A percentile compares a stretch with the other conserved stretches of the same genome.
Conservation (phyloP, 805 yeast genomes). For the Spathaspora gorwiae region DNA sequence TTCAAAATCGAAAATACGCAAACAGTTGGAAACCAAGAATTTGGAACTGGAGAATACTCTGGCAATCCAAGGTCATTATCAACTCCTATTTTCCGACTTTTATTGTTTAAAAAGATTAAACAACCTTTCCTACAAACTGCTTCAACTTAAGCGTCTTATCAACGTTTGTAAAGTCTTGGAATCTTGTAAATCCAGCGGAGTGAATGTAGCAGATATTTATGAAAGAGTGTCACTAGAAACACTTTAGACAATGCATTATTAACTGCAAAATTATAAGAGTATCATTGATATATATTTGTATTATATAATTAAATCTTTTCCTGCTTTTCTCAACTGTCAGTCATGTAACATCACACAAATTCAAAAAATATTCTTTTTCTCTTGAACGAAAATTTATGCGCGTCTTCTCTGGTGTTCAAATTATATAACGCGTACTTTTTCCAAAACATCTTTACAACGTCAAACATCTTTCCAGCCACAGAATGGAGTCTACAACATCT, state of each 20-base stretch:
- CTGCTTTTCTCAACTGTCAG: background rate
- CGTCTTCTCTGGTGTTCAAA: too few relatives aligned
- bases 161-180: slow-evolving; percentile 5
- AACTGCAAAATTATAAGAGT: too few relatives aligned
- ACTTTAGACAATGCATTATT: too few relatives aligned
- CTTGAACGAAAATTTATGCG: too few relatives aligned
- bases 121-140: slow-evolving; percentile 2
- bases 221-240: background rate
- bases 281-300: too few relatives aligned
- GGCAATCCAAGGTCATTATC: background rate
- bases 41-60: background rate
- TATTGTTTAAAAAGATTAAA: slow-evolving; percentile 5
- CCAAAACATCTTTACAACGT: background rate
- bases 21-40: background rate
- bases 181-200: slow-evolving; percentile 2
- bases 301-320: too few relatives aligned
- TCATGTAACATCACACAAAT: background rate
- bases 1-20: background rate
- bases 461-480: background rate
- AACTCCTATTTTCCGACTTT: background rate
- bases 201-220: slow-evolving; percentile 5
- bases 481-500: slow-evolving; percentile 14
- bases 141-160: slow-evolving; percentile 2
- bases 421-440: background rate
- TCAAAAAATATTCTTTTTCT: background rate